Conservation (phyloP, 306 rosid species). For the Citrullus mucosospermus region DNA sequence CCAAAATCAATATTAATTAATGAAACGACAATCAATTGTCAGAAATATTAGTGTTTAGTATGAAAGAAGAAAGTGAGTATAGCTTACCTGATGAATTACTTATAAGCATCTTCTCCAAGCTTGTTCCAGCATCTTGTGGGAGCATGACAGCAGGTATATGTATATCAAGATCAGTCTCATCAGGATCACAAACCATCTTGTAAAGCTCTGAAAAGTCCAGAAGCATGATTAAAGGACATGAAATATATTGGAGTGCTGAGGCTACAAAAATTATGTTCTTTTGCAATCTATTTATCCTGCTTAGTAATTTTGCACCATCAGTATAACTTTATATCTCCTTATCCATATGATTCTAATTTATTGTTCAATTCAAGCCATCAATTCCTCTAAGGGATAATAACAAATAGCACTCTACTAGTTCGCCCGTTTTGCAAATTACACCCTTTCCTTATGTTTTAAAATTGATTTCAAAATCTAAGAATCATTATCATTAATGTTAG, state of each 20-base stretch:
- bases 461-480: background rate
- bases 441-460: background rate
- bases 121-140: constrained; percentile 79
- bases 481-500: background rate
- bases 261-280: background rate
- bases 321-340: background rate
- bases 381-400: background rate
- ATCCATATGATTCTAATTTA: background rate
- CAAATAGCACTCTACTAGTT: background rate
- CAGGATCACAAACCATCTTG: constrained; percentile 91
- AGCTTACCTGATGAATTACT: constrained; percentile 45
- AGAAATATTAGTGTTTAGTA: background rate
- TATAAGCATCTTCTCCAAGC: constrained; percentile 53
- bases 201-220: constrained; percentile 60
- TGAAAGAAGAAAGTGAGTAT: background rate
- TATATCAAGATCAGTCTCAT: constrained; percentile 69
- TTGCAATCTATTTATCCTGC: background rate
- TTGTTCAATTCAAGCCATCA: background rate
- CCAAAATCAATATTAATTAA: background rate
- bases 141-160: constrained; percentile 88
- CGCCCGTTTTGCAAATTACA: too few species aligned
- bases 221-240: constrained; percentile 11
- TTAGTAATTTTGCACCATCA: background rate
- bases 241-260: background rate
- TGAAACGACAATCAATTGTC: background rate